Evolutionary conservation across 177 flowering plant species (phyloP).

Genomic region (Tripterygium wilfordii): DNA sequence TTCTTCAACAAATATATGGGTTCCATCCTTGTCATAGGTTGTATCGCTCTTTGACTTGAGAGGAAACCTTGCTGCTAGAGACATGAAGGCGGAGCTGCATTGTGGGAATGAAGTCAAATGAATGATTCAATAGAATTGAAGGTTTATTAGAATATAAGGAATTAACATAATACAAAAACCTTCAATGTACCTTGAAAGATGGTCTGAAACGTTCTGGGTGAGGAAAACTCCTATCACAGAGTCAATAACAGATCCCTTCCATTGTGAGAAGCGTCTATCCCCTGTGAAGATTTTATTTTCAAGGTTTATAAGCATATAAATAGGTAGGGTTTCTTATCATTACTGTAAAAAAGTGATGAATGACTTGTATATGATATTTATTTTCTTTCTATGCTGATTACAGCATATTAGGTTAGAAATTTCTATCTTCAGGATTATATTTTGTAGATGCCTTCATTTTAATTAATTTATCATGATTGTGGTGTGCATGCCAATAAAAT

Average conservation of each 20-base stretch:
- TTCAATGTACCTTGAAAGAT: conserved; percentile 40
- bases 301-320: too few relatives aligned
- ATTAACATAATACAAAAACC: background rate
- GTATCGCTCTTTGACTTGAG: conserved; percentile 14
- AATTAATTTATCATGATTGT: background rate
- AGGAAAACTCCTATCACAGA: conserved; percentile 49
- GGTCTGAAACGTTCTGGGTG: conserved; percentile 59
- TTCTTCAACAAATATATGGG: conserved; percentile 25
- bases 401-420: too few relatives aligned
- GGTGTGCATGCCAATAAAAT: too few relatives aligned
- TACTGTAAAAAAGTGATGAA: too few relatives aligned
- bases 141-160: background rate
- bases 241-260: conserved; percentile 59
- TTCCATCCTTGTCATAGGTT: conserved; percentile 10
- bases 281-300: conserved; percentile 24
- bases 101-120: background rate
- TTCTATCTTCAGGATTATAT: too few relatives aligned
- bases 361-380: too few relatives aligned
- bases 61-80: conserved; percentile 38
- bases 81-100: conserved; percentile 56
- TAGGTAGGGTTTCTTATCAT: too few relatives aligned
- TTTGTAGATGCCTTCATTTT: background rate
- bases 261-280: conserved; percentile 39
- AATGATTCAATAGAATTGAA: background rate
- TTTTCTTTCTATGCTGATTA: too few relatives aligned